phyloP scores from a whole-genome alignment of 345 rosid genomes.

The Populus euphratica region DNA sequence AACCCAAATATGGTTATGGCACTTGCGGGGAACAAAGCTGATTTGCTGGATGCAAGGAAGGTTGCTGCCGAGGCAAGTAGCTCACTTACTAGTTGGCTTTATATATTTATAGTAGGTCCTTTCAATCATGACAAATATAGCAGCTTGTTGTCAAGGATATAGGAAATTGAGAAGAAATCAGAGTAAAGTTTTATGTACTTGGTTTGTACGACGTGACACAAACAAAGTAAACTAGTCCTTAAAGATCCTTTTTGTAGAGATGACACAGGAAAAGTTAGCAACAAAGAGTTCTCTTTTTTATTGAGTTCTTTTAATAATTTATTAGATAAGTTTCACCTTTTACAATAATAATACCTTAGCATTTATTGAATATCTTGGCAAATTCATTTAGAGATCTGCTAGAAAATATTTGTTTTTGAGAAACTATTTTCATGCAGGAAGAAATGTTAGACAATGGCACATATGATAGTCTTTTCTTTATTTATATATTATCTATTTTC shows the following conservation, averaged over 20 bases:
- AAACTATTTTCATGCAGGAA: neutral
- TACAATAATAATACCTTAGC: neutral
- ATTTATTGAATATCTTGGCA: neutral
- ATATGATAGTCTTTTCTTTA: neutral
- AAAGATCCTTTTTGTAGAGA: neutral
- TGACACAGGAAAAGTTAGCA: neutral
- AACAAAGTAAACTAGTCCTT: neutral
- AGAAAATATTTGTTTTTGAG: neutral
- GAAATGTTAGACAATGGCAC: neutral
- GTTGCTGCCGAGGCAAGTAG: constrained; percentile 68
- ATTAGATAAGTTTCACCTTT: neutral
- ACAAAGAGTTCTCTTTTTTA: neutral
- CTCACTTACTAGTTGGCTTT: neutral
- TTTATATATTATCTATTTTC: neutral
- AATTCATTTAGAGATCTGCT: neutral
- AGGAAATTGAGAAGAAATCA: neutral
- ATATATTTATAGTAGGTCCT: neutral
- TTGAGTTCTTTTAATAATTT: neutral
- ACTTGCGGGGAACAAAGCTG: constrained; percentile 91
- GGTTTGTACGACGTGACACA: neutral
- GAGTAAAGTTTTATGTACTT: neutral
- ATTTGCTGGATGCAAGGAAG: constrained; percentile 75
- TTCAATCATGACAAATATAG: neutral
- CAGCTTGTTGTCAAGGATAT: neutral
- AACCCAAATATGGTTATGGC: constrained; percentile 90